Base-by-base conservation (phyloP, 2,329 filamentous ascomycete genomes). In the Verticillium dahliae region DNA sequence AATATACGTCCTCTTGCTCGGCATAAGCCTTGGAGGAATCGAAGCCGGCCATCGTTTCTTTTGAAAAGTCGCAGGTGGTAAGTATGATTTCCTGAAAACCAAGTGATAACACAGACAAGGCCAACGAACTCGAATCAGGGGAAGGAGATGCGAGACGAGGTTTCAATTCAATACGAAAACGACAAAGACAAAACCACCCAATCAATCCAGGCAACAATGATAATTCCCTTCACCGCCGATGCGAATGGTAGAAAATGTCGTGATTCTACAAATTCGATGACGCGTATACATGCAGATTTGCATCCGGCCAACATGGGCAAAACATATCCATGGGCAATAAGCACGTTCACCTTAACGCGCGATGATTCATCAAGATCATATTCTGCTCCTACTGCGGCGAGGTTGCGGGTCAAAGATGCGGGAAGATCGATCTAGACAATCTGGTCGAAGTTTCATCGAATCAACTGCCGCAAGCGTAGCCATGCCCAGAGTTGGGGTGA, bases 1-100 rank as follows among this genome's bases (percentile, higher is more conserved):
- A 85, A 78, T 73, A 80, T 22, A 75, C 68, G 9, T 78, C 75
- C 56, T 74, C 76, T 64, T 80, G 76, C 54, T 72, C 69, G 58
- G 71, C 70, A 50, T 80, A 81, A 4, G 77, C 76, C 63, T 75
- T 74, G 27, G 70, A 70, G 14, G 72, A 60, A 62, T 76, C 67
- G 62, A 80, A 81, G 1, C 41, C 50, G 35, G 57, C 56, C 60
- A 64, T 60, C 2, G 4, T 50, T 56, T 57, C 22, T 14, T 15
- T 34, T 31, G 27, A 31, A 37, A 39, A 27, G 35, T 38, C 27
- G 27, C 27, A 45, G 6, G 6, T n/a, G 11, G n/a, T 2, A 22
- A 22, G 3, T 18, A 10, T 11, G 45, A 52, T 22, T 22, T 9
- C 3, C 35, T 38, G 33, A 59, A 22, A 22, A 14, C 38, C 56